These are phyloP conservation scores for Suillus sp. DNA, from an alignment of 768 basidiomycete genomes.

Conservation along the genomic window DNA sequence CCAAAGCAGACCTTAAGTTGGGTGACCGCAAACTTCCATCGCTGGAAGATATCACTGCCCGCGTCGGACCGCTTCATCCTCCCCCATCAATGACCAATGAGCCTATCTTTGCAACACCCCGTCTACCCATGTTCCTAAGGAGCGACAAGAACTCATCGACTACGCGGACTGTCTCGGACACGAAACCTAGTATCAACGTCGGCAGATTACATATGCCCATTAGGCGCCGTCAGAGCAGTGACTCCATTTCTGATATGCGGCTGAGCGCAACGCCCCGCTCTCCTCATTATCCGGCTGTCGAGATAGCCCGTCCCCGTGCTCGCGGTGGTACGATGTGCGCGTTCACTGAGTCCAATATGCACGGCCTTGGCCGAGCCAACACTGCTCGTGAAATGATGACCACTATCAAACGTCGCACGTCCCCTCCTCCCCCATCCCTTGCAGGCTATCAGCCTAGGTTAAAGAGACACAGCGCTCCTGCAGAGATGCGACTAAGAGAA, in stretches of 20 bases:
- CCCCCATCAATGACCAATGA: neutral
- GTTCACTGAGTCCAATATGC: constrained; percentile 56
- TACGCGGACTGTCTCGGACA: constrained; percentile 21
- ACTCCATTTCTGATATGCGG: constrained; percentile 12
- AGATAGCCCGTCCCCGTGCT: constrained; percentile 52
- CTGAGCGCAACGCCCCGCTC: constrained; percentile 31
- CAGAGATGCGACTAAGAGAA: constrained; percentile 52
- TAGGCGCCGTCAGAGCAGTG: constrained; percentile 28
- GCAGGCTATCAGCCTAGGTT: constrained; percentile 37
- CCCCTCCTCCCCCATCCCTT: constrained; percentile 28
- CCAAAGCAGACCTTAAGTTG: constrained; percentile 16
- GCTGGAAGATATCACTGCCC: constrained; percentile 76
- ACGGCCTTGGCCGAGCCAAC: constrained; percentile 55
- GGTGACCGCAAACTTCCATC: constrained; percentile 52
- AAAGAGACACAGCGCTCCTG: constrained; percentile 65
- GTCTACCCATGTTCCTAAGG: constrained; percentile 38
- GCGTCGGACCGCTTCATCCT: constrained; percentile 37
- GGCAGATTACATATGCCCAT: constrained; percentile 48
- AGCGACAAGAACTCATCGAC: constrained; percentile 15
- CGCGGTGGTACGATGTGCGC: constrained; percentile 44
- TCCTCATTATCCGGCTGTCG: constrained; percentile 43
- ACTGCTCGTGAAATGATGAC: constrained; percentile 67
- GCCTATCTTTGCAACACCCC: constrained; percentile 12
- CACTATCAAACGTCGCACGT: constrained; percentile 59
- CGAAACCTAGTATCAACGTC: constrained; percentile 30